Evolutionary conservation across 495 filamentous ascomycete species (phyloP).

Genomic region (Penicillium salamii): DNA sequence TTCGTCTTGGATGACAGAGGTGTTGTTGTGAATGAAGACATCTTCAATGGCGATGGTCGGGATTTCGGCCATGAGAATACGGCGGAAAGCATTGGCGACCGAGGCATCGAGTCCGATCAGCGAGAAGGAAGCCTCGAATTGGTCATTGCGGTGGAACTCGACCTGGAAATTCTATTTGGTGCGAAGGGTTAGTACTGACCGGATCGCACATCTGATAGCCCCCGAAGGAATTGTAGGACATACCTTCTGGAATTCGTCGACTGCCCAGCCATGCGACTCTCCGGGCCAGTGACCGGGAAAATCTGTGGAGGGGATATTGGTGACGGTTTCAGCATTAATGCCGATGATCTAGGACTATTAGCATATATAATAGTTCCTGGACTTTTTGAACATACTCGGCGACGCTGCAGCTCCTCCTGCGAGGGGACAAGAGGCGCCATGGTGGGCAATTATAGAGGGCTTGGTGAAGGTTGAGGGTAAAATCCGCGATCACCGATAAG

Average conservation of each 20-base stretch:
- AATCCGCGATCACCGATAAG: constrained; percentile 38
- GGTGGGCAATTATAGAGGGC: constrained; percentile 15
- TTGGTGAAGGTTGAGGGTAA: constrained; percentile 17
- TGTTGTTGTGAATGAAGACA: constrained; percentile 91
- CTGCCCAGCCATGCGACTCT: constrained; percentile 84
- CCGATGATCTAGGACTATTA: constrained; percentile 65
- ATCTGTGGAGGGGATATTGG: constrained; percentile 81
- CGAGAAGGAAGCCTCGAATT: constrained; percentile 77
- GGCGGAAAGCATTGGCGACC: constrained; percentile 96
- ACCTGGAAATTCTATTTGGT: constrained; percentile 60
- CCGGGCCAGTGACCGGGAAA: constrained; percentile 88
- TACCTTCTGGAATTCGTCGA: constrained; percentile 68
- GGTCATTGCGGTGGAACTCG: constrained; percentile 77
- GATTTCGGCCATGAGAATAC: constrained; percentile 93
- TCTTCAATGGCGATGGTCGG: constrained; percentile 90
- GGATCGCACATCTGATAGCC: not conserved
- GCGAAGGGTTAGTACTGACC: constrained; percentile 10
- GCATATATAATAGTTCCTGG: not conserved
- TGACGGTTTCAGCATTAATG: constrained; percentile 84
- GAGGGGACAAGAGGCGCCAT: constrained; percentile 51
- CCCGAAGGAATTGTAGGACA: constrained; percentile 1
- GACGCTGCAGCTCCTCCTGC: constrained; percentile 47
- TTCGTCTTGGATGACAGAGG: constrained; percentile 95
- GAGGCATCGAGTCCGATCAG: constrained; percentile 87
- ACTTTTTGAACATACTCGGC: constrained; percentile 40